Percentiles rank a stretch among this genome's conserved stretches.
Conservation (phyloP, 805 yeast genomes). For the Kluyveromyces starmeri region DNA sequence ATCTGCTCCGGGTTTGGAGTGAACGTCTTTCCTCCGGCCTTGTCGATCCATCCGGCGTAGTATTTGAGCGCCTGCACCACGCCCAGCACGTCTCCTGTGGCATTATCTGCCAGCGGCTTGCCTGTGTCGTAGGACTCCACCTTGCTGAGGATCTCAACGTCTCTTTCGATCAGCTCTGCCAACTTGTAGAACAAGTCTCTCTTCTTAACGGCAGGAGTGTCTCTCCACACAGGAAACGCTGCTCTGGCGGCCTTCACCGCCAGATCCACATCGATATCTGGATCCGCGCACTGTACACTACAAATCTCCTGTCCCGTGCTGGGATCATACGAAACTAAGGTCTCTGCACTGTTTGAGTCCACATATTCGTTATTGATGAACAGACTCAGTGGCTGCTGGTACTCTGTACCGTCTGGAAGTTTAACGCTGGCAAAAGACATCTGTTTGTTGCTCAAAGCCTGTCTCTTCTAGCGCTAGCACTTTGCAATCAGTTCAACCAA, state of each 20-base stretch:
- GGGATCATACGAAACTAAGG: conserved; percentile 37
- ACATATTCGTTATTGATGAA: conserved; percentile 71
- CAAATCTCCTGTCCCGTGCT: conserved; percentile 45
- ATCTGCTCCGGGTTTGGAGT: conserved; percentile 50
- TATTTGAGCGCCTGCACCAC: conserved; percentile 49
- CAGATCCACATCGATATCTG: conserved; percentile 40
- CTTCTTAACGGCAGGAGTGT: conserved; percentile 37
- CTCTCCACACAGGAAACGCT: conserved; percentile 45
- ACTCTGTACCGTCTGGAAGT: conserved; percentile 59
- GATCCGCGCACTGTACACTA: conserved; percentile 41
- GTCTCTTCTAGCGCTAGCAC: no score
- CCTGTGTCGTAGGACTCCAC: conserved; percentile 55
- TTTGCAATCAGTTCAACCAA: no score
- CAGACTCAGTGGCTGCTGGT: conserved; percentile 67
- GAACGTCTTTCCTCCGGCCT: conserved; percentile 54
- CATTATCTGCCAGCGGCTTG: conserved; percentile 44
- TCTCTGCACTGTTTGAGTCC: conserved; percentile 39
- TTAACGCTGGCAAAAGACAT: conserved; percentile 28
- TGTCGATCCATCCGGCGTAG: conserved; percentile 71
- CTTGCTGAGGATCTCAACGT: conserved; percentile 43
- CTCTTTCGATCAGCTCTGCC: conserved; percentile 40
- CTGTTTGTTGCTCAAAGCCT: no score
- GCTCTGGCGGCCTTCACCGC: conserved; percentile 46
- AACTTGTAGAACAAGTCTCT: conserved; percentile 40
- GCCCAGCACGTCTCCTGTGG: conserved; percentile 51